Conservation (phyloP, 208 protist species). For the Acanthamoeba royreba region DNA sequence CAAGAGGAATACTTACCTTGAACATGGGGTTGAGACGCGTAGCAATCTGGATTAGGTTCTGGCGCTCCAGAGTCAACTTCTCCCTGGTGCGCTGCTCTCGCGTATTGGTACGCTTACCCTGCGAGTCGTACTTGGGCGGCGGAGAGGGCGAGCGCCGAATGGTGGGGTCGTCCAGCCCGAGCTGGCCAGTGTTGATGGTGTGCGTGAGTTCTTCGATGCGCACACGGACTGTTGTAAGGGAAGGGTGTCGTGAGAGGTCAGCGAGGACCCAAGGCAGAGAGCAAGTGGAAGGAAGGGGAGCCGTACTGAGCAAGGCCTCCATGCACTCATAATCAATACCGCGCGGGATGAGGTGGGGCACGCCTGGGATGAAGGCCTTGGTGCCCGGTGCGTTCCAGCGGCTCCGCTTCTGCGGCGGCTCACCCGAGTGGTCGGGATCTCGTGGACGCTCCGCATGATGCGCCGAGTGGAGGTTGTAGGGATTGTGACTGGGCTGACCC, state of each 20-base stretch:
- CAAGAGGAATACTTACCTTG: too few relatives aligned
- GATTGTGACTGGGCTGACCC: not conserved
- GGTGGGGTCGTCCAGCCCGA: constrained; percentile 1
- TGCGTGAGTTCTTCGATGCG: constrained; percentile 42
- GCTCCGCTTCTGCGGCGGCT: constrained; percentile 40
- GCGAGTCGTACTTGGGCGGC: constrained; percentile 70
- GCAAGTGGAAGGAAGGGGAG: too few relatives aligned
- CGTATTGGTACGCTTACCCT: constrained; percentile 71
- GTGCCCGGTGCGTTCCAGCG: constrained; percentile 7
- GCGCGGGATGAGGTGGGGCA: not conserved
- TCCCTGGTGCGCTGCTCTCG: constrained; percentile 59
- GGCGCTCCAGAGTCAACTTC: constrained; percentile 60
- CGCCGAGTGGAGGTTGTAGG: not conserved
- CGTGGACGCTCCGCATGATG: not conserved
- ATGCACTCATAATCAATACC: not conserved
- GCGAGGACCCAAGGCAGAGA: too few relatives aligned
- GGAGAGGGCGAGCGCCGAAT: constrained; percentile 69
- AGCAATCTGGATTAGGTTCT: constrained; percentile 58
- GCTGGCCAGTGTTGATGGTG: not conserved
- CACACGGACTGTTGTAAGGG: not conserved
- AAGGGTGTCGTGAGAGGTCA: not conserved
- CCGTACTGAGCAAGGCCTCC: not conserved
- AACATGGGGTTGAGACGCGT: constrained; percentile 53
- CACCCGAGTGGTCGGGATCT: not conserved
- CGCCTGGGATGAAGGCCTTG: not conserved